phyloP scores from a whole-genome alignment of 176 grass and related monocot genomes.

The Pontederia crassipes region DNA sequence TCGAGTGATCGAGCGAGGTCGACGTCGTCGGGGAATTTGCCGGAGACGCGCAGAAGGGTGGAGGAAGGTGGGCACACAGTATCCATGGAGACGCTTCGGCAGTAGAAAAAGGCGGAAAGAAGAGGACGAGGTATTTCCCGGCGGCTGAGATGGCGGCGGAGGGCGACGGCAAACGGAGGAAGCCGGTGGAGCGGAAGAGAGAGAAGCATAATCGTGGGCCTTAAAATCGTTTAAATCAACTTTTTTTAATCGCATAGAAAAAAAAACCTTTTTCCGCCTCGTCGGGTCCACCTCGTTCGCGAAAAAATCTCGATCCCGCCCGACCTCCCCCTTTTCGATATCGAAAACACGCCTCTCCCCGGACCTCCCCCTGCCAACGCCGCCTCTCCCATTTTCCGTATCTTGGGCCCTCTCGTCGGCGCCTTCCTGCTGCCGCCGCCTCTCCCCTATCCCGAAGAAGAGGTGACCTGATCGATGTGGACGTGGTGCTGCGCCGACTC shows the following conservation, averaged over 20 bases:
- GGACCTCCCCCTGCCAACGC: no score
- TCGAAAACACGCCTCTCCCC: no score
- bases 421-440: no score
- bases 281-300: no score
- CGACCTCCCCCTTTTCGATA: no score
- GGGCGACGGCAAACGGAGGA: slow-evolving; percentile 16
- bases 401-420: no score
- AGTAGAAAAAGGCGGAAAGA: neutral
- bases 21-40: slow-evolving; percentile 46
- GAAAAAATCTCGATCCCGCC: no score
- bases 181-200: neutral
- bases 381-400: no score
- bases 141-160: slow-evolving; percentile 24
- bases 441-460: neutral
- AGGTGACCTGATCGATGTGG: slow-evolving; percentile 36
- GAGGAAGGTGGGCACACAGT: neutral
- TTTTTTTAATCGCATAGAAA: no score
- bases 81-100: neutral
- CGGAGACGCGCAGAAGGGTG: slow-evolving; percentile 38
- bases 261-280: no score
- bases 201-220: no score
- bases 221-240: no score
- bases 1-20: slow-evolving; percentile 29
- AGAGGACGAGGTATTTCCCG: neutral
- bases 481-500: slow-evolving; percentile 58